Percentiles rank a stretch among this genome's conserved stretches.
phyloP scores from a whole-genome alignment of 2,329 filamentous ascomycete genomes.

The Cladosporium sp. region DNA sequence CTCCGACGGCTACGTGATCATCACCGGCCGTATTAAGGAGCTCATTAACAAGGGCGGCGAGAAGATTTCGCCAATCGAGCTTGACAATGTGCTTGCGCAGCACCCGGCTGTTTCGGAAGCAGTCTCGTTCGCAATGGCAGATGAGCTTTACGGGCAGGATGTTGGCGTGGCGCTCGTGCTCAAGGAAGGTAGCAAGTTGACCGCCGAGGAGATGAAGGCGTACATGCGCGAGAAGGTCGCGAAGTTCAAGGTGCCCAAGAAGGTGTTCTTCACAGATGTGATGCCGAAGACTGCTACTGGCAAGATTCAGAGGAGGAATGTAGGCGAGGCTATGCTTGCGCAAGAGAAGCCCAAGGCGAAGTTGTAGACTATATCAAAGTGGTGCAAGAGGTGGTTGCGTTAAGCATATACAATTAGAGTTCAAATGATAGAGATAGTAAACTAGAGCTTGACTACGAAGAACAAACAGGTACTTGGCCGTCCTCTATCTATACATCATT shows the following conservation, averaged over 20 bases:
- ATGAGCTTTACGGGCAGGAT: conserved; percentile 81
- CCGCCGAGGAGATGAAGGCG: conserved; percentile 61
- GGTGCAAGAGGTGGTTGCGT: not conserved
- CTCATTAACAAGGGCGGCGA: conserved; percentile 88
- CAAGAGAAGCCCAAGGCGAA: conserved; percentile 21
- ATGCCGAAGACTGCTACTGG: conserved; percentile 89
- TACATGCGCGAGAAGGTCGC: conserved; percentile 71
- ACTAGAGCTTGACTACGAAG: conserved; percentile 1
- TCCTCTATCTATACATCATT: not conserved
- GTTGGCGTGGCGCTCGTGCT: conserved; percentile 74
- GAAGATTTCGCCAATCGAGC: conserved; percentile 85
- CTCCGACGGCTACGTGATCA: conserved; percentile 76
- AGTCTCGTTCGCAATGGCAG: conserved; percentile 79
- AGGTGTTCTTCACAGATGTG: conserved; percentile 78
- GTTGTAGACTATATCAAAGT: conserved; percentile 5
- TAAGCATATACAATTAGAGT: not conserved
- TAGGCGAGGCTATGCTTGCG: conserved; percentile 78
- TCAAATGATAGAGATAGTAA: not conserved
- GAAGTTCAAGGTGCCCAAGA: conserved; percentile 84
- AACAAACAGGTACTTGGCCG: not conserved
- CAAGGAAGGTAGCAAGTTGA: conserved; percentile 59
- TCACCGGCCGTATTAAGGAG: conserved; percentile 92
- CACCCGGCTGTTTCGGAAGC: conserved; percentile 73
- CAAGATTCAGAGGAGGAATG: conserved; percentile 81
- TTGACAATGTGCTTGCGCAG: conserved; percentile 78